Conservation (phyloP, 345 rosid species). For the Eucalyptus erythrocorys region DNA sequence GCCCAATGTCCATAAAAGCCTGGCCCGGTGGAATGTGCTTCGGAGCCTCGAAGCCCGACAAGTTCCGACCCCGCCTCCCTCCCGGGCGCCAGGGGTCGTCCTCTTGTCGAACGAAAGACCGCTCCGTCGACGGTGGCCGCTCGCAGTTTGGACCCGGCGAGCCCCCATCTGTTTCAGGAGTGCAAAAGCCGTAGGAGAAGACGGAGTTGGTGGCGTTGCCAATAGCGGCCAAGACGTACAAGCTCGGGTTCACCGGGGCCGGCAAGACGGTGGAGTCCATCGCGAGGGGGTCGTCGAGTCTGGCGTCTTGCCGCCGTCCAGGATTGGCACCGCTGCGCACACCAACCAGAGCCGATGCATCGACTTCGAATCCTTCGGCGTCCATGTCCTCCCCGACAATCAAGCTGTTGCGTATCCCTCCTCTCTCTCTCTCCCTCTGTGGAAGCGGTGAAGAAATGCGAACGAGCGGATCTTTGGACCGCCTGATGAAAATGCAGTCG, state of each 20-base stretch:
- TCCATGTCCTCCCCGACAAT: constrained; percentile 31
- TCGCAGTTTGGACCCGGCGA: not conserved
- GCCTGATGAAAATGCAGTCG: not conserved
- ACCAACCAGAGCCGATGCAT: constrained; percentile 43
- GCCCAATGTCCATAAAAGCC: not conserved
- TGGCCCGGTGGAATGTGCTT: not conserved
- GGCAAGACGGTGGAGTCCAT: constrained; percentile 95
- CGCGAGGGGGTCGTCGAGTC: constrained; percentile 68
- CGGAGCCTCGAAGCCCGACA: not conserved
- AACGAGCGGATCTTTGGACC: not conserved
- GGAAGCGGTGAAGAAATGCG: not conserved
- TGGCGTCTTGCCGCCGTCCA: constrained; percentile 60
- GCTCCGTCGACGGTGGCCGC: not conserved
- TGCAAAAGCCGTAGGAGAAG: not conserved
- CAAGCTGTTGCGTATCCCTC: constrained; percentile 22
- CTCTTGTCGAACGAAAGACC: too few relatives aligned
- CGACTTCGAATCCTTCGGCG: constrained; percentile 66
- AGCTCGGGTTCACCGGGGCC: constrained; percentile 70
- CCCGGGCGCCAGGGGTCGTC: too few relatives aligned
- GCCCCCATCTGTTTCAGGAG: not conserved
- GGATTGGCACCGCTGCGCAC: constrained; percentile 55
- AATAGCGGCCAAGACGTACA: constrained; percentile 32
- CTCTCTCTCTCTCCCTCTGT: not conserved
- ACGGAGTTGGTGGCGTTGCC: constrained; percentile 24
- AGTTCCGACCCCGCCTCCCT: not conserved